Base-by-base conservation (phyloP, 2,329 filamentous ascomycete genomes). In the Xenosphaeropsis pyriputrescens region DNA sequence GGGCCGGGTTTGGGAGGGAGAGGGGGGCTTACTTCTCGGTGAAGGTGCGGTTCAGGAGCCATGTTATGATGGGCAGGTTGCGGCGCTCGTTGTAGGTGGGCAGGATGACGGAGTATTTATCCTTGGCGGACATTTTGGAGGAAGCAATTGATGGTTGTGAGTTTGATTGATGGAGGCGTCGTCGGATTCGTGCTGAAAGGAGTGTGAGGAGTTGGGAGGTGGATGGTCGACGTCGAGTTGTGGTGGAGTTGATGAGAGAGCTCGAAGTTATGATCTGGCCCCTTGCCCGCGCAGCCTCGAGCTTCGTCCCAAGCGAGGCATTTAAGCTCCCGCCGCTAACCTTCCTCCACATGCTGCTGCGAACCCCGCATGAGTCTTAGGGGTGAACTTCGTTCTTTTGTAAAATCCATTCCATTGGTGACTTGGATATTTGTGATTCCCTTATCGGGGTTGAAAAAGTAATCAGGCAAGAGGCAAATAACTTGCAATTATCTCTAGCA, bases 81-180 rank as follows among this genome's bases (percentile, higher is more conserved):
- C 78, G 79, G 57, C 91, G 85, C 73, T 98, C 91, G 61, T 98
- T 96, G 75, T 94, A 98, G 44, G 91, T 98, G 41, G 91, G 91
- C 47, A 98, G 76, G 57, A 98, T 89, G 57, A 98, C 80, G 49
- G 89, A 94, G 72, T 95, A 98, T 65, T 89, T 93, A 70, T 91
- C 70, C 48, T 68, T 64, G 35, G 58, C 48, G 35, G 58, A 52
- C 54, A 57, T 59, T 39, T 44, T 32, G 15, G 32, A 17, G 9
- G 35, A 4, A 29, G 29, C n/a, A 31, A 37, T 32, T 14, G 16
- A 32, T 7, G 12, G 9, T 3, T 6, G 14, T 6, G 2, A 32
- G 12, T 8, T 5, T n/a, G 3, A n/a, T 8, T 3, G 8, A 11
- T 32, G 30, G 5, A 7, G 6, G 6, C 8, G 7, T 15, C 7